phyloP scores from a whole-genome alignment of 2,329 filamentous ascomycete species.

The Nannizziopsis arthrosporioides region DNA sequence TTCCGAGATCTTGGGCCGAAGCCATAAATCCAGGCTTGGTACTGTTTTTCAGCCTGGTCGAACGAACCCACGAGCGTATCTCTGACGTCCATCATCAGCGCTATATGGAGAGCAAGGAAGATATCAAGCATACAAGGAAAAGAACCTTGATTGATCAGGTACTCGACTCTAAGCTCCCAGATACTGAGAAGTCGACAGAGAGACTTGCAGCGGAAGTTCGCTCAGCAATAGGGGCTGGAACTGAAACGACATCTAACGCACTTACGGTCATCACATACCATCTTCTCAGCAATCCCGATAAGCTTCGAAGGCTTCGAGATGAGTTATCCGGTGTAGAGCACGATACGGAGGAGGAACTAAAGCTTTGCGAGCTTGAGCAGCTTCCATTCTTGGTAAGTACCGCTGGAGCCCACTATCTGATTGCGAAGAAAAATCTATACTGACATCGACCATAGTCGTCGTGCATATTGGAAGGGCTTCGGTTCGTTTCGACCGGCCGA shows the following conservation, averaged over 20 bases:
- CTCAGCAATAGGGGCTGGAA: constrained; percentile 25
- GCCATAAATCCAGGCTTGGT: constrained; percentile 11
- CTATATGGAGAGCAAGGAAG: neutral
- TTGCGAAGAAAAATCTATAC: neutral
- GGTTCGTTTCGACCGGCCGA: constrained; percentile 8
- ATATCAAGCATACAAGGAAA: neutral
- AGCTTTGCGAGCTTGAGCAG: constrained; percentile 10
- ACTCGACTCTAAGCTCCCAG: constrained; percentile 25
- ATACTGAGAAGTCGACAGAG: constrained; percentile 27
- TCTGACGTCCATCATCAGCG: constrained; percentile 3
- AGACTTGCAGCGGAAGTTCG: constrained; percentile 25
- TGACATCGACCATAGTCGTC: constrained; percentile 13
- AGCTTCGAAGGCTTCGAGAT: constrained; percentile 5
- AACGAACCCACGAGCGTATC: constrained; percentile 10
- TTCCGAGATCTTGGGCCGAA: constrained; percentile 9
- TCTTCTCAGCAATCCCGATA: constrained; percentile 11
- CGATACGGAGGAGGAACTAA: neutral
- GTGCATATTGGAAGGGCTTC: constrained; percentile 15
- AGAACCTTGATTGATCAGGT: constrained; percentile 24
- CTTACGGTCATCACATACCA: constrained; percentile 17
- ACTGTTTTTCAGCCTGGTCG: constrained; percentile 11
- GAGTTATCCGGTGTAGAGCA: constrained; percentile 7
- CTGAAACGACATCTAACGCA: constrained; percentile 26
- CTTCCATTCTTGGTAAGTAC: constrained; percentile 15
- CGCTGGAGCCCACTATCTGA: neutral